Percentiles rank a stretch among this genome's conserved stretches.
phyloP scores from a whole-genome alignment of 148 eudicot species.

The Vaccinium darrowii region DNA sequence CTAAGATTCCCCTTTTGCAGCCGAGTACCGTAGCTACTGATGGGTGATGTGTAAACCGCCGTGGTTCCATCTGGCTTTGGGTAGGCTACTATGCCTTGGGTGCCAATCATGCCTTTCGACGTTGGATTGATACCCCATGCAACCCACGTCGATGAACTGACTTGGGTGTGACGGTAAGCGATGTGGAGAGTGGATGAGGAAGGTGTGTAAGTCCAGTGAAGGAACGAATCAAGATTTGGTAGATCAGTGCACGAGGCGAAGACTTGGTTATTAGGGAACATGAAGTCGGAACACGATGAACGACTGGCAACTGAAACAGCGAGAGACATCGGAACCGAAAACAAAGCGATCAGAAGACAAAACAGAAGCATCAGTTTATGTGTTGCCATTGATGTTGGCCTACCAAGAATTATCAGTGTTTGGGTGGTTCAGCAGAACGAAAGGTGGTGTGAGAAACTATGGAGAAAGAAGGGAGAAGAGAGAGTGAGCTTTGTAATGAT shows the following conservation, averaged over 20 bases:
- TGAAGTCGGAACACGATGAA: conserved; percentile 12
- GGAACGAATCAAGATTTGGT: conserved; percentile 18
- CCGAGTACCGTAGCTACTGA: background rate
- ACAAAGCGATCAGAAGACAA: background rate
- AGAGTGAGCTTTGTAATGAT: too few relatives aligned
- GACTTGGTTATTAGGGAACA: conserved; percentile 14
- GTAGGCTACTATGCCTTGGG: background rate
- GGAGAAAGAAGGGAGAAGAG: too few relatives aligned
- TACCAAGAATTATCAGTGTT: too few relatives aligned
- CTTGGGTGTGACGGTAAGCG: conserved; percentile 28
- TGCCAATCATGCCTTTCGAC: conserved; percentile 8
- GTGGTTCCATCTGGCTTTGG: background rate
- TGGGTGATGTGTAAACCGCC: background rate
- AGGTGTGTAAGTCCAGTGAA: conserved; percentile 31
- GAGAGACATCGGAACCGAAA: too few relatives aligned
- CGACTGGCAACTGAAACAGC: background rate
- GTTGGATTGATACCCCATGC: conserved; percentile 22
- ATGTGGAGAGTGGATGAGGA: conserved; percentile 23
- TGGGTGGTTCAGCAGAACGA: background rate
- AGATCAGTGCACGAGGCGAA: conserved; percentile 23
- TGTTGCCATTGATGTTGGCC: background rate
- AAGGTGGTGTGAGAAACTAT: too few relatives aligned
- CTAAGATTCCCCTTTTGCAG: background rate
- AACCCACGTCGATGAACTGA: conserved; percentile 9
- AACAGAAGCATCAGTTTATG: background rate